Conservation (phyloP, 805 yeast species). For the Zygotorulaspora sp. region DNA sequence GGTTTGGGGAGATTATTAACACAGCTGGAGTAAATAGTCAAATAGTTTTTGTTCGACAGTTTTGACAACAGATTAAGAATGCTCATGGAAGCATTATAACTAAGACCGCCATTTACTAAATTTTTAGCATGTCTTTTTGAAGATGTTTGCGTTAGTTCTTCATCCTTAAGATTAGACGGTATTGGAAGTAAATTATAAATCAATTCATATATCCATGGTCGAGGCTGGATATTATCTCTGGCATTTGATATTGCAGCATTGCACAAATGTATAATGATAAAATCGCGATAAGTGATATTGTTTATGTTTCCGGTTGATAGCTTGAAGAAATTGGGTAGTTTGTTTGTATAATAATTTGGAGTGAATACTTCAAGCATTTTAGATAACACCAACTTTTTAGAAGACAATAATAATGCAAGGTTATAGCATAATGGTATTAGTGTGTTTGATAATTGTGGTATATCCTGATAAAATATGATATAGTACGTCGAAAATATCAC, state of each 20-base stretch:
- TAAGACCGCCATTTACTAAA: slow-evolving; percentile 38
- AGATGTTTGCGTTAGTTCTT: slow-evolving; percentile 22
- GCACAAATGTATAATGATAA: slow-evolving; percentile 51
- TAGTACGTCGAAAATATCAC: slow-evolving; percentile 53
- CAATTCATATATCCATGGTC: slow-evolving; percentile 51
- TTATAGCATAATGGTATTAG: slow-evolving; percentile 49
- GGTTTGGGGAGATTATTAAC: slow-evolving; percentile 2
- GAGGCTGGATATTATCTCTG: slow-evolving; percentile 30
- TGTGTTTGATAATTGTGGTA: slow-evolving; percentile 18
- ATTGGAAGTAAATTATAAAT: slow-evolving; percentile 57
- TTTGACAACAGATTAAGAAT: slow-evolving; percentile 41
- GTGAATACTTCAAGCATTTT: slow-evolving; percentile 46
- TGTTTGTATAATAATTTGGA: slow-evolving; percentile 40
- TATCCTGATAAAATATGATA: slow-evolving; percentile 42
- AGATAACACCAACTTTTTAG: slow-evolving; percentile 38
- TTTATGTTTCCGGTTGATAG: slow-evolving; percentile 37
- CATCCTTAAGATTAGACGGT: slow-evolving; percentile 19
- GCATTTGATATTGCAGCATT: slow-evolving; percentile 39
- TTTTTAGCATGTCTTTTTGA: slow-evolving; percentile 29
- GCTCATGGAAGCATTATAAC: slow-evolving; percentile 49
- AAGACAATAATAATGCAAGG: slow-evolving; percentile 47
- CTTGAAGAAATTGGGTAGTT: slow-evolving; percentile 52
- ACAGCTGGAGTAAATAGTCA: slow-evolving; percentile 22
- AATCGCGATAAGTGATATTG: slow-evolving; percentile 58
- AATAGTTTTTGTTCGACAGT: slow-evolving; percentile 25